phyloP scores from a whole-genome alignment of 805 yeast genomes.

The Kazachstania psychrophila region DNA sequence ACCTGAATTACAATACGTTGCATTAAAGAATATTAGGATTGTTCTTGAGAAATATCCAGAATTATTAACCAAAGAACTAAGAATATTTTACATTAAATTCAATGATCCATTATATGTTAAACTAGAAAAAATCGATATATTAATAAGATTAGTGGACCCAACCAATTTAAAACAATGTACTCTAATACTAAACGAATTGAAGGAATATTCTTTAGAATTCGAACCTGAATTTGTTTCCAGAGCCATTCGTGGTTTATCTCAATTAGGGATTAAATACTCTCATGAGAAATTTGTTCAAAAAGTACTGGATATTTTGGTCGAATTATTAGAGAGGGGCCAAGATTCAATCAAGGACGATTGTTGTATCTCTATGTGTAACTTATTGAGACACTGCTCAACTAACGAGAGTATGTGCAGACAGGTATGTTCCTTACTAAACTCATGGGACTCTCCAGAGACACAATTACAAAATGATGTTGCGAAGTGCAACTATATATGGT shows the following conservation, averaged over 20 bases:
- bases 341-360: slow-evolving; percentile 55
- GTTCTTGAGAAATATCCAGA: slow-evolving; percentile 82
- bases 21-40: slow-evolving; percentile 81
- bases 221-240: slow-evolving; percentile 67
- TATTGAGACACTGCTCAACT: slow-evolving; percentile 55
- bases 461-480: slow-evolving; percentile 38
- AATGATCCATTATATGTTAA: slow-evolving; percentile 75
- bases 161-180: slow-evolving; percentile 39
- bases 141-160: slow-evolving; percentile 59
- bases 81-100: slow-evolving; percentile 85
- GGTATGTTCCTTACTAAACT: slow-evolving; percentile 30
- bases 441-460: slow-evolving; percentile 36
- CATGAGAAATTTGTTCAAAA: slow-evolving; percentile 39
- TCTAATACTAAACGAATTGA: slow-evolving; percentile 55
- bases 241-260: slow-evolving; percentile 59
- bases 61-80: slow-evolving; percentile 64
- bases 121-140: slow-evolving; percentile 65
- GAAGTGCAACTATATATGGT: slow-evolving; percentile 53
- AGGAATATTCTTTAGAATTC: slow-evolving; percentile 77
- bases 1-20: slow-evolving; percentile 92
- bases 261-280: slow-evolving; percentile 55
- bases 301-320: slow-evolving; percentile 52
- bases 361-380: slow-evolving; percentile 51
- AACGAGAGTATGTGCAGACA: slow-evolving; percentile 23
- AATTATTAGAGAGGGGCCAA: slow-evolving; percentile 46